phyloP scores from a whole-genome alignment of 2,329 filamentous ascomycete species.

The Aspergillus unguis region DNA sequence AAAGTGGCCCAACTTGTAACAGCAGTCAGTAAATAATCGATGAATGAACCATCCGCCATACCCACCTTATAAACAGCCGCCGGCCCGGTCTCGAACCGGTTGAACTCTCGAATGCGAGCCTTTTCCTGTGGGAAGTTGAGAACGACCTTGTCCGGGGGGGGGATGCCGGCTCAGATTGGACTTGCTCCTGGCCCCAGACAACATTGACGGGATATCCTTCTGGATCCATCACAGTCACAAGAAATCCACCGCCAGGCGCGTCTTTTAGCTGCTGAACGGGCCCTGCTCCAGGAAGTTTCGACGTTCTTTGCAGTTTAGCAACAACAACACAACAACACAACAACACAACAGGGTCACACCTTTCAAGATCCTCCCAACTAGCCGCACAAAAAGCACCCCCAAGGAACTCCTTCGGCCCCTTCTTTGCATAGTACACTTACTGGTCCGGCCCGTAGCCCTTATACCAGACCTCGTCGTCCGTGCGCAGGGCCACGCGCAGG shows the following conservation, averaged over 20 bases:
- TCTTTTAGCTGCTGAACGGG: constrained; percentile 31
- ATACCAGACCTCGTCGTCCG: constrained; percentile 20
- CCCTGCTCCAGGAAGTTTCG: constrained; percentile 27
- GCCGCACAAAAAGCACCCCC: constrained; percentile 46
- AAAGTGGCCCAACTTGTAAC: constrained; percentile 32
- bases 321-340: neutral
- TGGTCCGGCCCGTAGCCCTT: constrained; percentile 19
- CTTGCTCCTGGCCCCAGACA: constrained; percentile 36
- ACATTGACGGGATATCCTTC: constrained; percentile 43
- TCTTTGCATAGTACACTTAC: constrained; percentile 23
- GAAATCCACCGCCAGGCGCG: constrained; percentile 40
- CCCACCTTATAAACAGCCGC: constrained; percentile 30
- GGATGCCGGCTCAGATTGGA: constrained; percentile 11
- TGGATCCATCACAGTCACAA: constrained; percentile 39
- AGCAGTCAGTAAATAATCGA: neutral
- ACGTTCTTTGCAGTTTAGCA: constrained; percentile 11
- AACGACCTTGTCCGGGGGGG: constrained; percentile 21
- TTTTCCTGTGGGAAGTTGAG: constrained; percentile 30
- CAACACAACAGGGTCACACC: constrained; percentile 21
- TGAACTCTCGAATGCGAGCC: constrained; percentile 27
- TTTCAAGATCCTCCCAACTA: constrained; percentile 42
- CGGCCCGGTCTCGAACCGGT: constrained; percentile 29
- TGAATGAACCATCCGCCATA: constrained; percentile 13
- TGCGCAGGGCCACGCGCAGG: constrained; percentile 38
- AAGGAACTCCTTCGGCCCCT: constrained; percentile 25